Evolutionary conservation across 768 basidiomycete species (phyloP), one percentile per base, ranked within the genome.

Genomic region (Leccinum subtestaceum): DNA sequence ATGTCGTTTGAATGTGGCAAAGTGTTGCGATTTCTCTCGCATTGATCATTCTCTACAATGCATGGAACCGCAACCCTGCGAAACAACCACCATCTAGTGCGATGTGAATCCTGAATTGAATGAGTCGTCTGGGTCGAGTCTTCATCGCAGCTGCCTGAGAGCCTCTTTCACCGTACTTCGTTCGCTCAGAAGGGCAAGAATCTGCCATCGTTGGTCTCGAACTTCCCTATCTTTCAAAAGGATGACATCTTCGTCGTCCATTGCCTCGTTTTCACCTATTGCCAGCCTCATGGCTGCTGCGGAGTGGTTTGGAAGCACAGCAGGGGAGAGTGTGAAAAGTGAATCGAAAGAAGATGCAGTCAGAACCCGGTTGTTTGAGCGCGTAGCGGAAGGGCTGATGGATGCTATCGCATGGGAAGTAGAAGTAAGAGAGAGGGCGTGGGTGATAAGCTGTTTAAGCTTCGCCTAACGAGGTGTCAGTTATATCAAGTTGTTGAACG

Each of bases 371-470:
- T 68, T 74, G 36, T 66, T 73, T 53, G 74, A 74, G 56, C 72
- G 74, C n/a, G 74, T 72, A 4, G 62, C 63, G 15, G 88, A 84
- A 0, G 88, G 84, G 10, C 77, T 79, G 51, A 93, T 91, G 50
- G 91, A 92, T 7, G 86, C 82, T 63, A 91, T 86, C 29, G 88
- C 84, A 63, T 87, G 84, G 6, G 91, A 92, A 8, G 85, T 81
- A 1, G 89, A 84, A 2, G 89, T 91, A 10, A 92, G 76, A 3
- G 89, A 87, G 31, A 93, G 72, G 5, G 91, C 89, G 64, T 89
- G 89, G 1, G 87, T 89, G 62, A 93, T 87, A 27, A 93, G 81
- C 58, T 92, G 88, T 67, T 93, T 93, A 4, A 93, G 79, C 69
- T 91, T 90, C 17, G 88, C 88, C 89, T 91, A 60, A 15, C 34